Percentiles rank a stretch among this genome's conserved stretches.
Evolutionary conservation across 2,329 filamentous ascomycete species (phyloP).

Genomic region (Gyromitra esculenta): DNA sequence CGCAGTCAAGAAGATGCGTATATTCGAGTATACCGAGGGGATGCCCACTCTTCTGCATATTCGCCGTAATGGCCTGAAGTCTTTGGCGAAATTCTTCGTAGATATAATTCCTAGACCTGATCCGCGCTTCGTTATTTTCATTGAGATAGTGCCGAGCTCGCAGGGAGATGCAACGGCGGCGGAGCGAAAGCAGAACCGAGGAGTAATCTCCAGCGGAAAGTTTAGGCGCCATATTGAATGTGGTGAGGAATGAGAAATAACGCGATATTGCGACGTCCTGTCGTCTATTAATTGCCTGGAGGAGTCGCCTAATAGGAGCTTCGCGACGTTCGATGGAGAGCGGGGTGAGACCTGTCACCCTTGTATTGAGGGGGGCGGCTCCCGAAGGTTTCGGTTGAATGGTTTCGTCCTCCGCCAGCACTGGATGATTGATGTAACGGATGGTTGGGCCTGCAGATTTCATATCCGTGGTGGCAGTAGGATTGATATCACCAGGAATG

Average conservation of each 20-base stretch:
- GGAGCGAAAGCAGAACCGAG: conserved; percentile 47
- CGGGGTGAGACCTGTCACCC: conserved; percentile 45
- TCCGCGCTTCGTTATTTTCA: conserved; percentile 5
- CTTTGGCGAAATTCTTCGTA: conserved; percentile 42
- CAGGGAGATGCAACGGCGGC: conserved; percentile 31
- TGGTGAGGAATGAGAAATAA: conserved; percentile 21
- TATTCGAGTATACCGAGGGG: conserved; percentile 64
- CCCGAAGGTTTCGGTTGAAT: not conserved
- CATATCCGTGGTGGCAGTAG: conserved; percentile 2
- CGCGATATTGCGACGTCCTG: conserved; percentile 39
- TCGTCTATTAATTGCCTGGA: conserved; percentile 43
- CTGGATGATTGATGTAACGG: not conserved
- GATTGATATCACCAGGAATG: not conserved
- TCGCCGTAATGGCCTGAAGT: conserved; percentile 31
- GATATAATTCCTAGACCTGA: conserved; percentile 3
- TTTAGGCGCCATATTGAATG: conserved; percentile 9
- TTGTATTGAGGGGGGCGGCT: conserved; percentile 25
- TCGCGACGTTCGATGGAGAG: conserved; percentile 38
- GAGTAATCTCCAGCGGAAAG: conserved; percentile 49
- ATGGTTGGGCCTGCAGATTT: not conserved
- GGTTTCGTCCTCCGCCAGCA: not conserved
- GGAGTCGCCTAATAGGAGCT: conserved; percentile 30
- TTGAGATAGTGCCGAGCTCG: conserved; percentile 40
- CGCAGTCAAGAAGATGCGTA: conserved; percentile 66
- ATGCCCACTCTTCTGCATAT: conserved; percentile 57